Evolutionary conservation across 768 basidiomycete genomes (phyloP).

Genomic region (Sarcomyxa edulis): DNA sequence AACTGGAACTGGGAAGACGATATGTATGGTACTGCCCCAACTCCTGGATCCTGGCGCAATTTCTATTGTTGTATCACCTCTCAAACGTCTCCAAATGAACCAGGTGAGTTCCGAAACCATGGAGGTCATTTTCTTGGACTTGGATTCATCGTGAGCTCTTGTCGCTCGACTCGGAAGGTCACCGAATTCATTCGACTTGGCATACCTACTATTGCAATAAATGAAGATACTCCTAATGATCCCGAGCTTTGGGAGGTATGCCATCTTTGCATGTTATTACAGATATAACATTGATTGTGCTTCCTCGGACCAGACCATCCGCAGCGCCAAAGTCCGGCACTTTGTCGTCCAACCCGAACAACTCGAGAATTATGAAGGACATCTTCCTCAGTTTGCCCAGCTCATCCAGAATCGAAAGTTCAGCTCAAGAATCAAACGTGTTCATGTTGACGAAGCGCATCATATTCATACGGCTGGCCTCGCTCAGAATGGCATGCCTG

Average conservation of each 20-base stretch:
- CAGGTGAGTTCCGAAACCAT: slow-evolving; percentile 9
- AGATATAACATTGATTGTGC: neutral
- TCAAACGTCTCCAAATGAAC: slow-evolving; percentile 10
- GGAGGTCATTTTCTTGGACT: too few relatives aligned
- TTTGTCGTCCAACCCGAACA: slow-evolving; percentile 16
- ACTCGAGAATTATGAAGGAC: slow-evolving; percentile 10
- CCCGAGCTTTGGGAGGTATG: slow-evolving; percentile 13
- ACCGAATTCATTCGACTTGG: slow-evolving; percentile 11
- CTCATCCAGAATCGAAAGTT: slow-evolving; percentile 9
- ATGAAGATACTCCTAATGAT: slow-evolving; percentile 16
- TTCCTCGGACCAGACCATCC: slow-evolving; percentile 12
- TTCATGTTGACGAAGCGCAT: slow-evolving; percentile 20
- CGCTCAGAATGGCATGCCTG: slow-evolving; percentile 12
- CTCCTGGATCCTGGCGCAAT: slow-evolving; percentile 12
- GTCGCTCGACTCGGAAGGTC: slow-evolving; percentile 7
- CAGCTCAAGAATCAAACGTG: slow-evolving; percentile 4
- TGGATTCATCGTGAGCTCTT: too few relatives aligned
- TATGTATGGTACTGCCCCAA: slow-evolving; percentile 18
- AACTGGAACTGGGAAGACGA: slow-evolving; percentile 23
- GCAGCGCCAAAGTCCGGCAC: slow-evolving; percentile 6
- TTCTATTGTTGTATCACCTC: slow-evolving; percentile 8
- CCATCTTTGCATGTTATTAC: neutral
- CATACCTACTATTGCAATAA: slow-evolving; percentile 14
- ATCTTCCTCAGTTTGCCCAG: slow-evolving; percentile 12
- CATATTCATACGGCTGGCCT: slow-evolving; percentile 15